Conservation (phyloP, 306 rosid species). For the Cyclanthera cordifolia region DNA sequence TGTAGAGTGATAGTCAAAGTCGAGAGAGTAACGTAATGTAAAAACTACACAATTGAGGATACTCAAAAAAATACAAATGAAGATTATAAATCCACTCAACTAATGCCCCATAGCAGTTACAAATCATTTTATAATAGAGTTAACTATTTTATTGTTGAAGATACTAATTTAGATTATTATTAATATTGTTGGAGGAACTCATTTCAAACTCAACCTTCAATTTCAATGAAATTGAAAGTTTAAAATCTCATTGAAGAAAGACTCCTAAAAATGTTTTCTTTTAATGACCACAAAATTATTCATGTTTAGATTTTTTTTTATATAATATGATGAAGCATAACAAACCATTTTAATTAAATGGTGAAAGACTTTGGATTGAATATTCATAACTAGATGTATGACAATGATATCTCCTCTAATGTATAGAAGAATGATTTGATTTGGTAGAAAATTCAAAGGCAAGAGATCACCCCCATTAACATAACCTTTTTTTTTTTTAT, state of each 20-base stretch:
- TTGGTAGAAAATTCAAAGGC: slow-evolving; percentile 12
- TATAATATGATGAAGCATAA: too few species aligned
- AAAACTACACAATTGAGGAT: too few species aligned
- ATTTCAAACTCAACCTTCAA: not conserved
- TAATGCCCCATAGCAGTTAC: too few species aligned
- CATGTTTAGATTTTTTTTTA: not conserved
- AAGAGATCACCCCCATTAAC: slow-evolving; percentile 2
- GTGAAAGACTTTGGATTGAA: not conserved
- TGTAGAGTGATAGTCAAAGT: too few species aligned
- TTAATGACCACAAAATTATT: not conserved
- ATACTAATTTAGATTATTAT: too few species aligned
- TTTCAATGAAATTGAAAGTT: not conserved
- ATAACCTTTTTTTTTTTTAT: not conserved
- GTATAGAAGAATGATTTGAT: not conserved
- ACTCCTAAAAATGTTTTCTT: too few species aligned
- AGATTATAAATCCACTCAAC: too few species aligned
- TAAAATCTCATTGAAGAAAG: not conserved
- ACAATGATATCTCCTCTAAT: not conserved
- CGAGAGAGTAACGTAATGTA: too few species aligned
- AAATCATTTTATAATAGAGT: too few species aligned
- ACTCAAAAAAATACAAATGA: too few species aligned
- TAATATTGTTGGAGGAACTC: too few species aligned
- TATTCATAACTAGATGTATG: not conserved
- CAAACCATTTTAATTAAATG: not conserved
- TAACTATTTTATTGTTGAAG: too few species aligned